Percentiles rank a stretch among this genome's conserved stretches.
Evolutionary conservation across 495 filamentous ascomycete genomes (phyloP).

Genomic region (Aspergillus bridgeri): DNA sequence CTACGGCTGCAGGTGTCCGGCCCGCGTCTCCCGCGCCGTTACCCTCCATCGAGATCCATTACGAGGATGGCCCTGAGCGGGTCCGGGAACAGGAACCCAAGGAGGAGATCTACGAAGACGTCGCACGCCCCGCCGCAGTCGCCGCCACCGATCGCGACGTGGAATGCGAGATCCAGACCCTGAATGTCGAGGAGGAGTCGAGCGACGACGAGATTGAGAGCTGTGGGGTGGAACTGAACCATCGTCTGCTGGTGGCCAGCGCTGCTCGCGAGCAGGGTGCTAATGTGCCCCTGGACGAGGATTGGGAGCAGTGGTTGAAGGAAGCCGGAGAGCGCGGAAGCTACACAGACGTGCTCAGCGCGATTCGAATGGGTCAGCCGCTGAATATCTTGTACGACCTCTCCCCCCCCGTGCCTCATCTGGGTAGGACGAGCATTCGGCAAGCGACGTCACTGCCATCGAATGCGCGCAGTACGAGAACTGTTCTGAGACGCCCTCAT

Average conservation of each 20-base stretch:
- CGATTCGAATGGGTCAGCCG: conserved; percentile 39
- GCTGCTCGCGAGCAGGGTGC: conserved; percentile 61
- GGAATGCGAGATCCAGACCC: conserved; percentile 19
- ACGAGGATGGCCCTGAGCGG: conserved; percentile 30
- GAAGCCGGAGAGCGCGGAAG: conserved; percentile 65
- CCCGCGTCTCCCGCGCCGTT: conserved; percentile 31
- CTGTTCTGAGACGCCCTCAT: conserved; percentile 19
- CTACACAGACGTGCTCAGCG: conserved; percentile 40
- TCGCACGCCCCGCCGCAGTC: conserved; percentile 21
- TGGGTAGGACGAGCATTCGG: conserved; percentile 17
- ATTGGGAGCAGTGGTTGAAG: conserved; percentile 85
- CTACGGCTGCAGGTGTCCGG: conserved; percentile 66
- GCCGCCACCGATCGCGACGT: conserved; percentile 23
- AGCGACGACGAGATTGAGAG: conserved; percentile 68
- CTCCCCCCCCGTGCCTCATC: conserved; percentile 19
- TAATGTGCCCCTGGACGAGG: conserved; percentile 66
- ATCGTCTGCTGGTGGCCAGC: conserved; percentile 66
- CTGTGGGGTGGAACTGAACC: conserved; percentile 68
- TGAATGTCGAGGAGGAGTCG: conserved; percentile 53
- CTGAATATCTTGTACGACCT: conserved; percentile 30
- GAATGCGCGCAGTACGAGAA: conserved; percentile 13
- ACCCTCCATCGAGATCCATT: conserved; percentile 34
- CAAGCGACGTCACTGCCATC: conserved; percentile 15
- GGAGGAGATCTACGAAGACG: conserved; percentile 27
- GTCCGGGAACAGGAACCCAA: conserved; percentile 30